Percentiles rank a stretch among this genome's conserved stretches.
These are phyloP conservation scores for Chlamydomonas asymmetrica DNA, from an alignment of 139 green algal species.

Conservation along the genomic window DNA sequence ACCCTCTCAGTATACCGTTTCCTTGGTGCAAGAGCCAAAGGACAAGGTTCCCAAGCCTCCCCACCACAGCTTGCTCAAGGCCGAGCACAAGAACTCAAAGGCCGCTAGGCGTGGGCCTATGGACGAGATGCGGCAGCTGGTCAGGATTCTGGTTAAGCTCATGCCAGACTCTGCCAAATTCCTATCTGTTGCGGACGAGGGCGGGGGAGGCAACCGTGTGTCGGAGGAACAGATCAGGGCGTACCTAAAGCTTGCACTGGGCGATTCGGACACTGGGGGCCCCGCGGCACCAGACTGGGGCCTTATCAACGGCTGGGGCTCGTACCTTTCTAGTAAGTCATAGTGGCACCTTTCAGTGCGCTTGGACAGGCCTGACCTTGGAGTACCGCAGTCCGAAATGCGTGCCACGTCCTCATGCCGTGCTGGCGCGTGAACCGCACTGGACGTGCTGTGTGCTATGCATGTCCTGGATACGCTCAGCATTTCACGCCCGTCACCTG, in stretches of 20 bases:
- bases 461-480: too few species aligned
- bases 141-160: constrained; percentile 80
- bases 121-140: constrained; percentile 91
- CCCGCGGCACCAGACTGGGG: constrained; percentile 71
- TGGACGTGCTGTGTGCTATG: too few species aligned
- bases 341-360: neutral
- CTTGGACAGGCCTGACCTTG: too few species aligned
- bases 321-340: constrained; percentile 64
- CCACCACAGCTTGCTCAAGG: constrained; percentile 33
- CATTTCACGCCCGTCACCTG: too few species aligned
- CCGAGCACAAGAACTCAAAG: constrained; percentile 33
- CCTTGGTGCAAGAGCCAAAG: too few species aligned
- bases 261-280: constrained; percentile 38
- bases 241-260: constrained; percentile 75
- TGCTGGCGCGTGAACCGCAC: too few species aligned
- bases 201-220: constrained; percentile 78
- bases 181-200: constrained; percentile 48
- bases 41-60: neutral
- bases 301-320: constrained; percentile 70
- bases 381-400: too few species aligned
- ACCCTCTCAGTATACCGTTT: too few species aligned
- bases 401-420: too few species aligned
- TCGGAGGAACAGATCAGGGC: constrained; percentile 78
- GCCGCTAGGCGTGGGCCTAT: constrained; percentile 76
- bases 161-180: constrained; percentile 61